Base-by-base conservation (phyloP, 495 filamentous ascomycete genomes). In the Penicillium antarcticum region DNA sequence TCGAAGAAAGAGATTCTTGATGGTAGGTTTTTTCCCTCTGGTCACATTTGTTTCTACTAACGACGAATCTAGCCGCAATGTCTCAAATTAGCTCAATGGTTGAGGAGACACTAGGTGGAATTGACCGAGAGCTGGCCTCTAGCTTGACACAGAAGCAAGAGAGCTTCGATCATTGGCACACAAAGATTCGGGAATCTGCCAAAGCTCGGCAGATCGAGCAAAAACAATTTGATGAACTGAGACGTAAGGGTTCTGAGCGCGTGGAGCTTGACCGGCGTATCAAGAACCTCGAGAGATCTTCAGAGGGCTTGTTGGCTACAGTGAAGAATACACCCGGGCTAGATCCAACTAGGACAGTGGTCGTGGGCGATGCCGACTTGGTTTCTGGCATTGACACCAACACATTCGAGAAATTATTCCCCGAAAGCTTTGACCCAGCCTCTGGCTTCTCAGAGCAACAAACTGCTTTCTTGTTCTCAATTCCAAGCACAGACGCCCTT, bases 91-190 rank as follows among this genome's bases (percentile, higher is more conserved):
- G 57, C 41, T 31, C 65, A 1, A 61, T 76, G 42, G 69, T 77
- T 5, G 70, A 76, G 44, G 73, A 77, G 32, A 61, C 69, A 29
- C 57, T 98, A 11, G 79, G 80, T 8, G 81, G 86, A 42, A 86
- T 89, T 19, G 82, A 89, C 34, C 75, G 80, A 18, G 82, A 88
- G 34, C 88, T 96, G 63, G 83, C 87, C 17, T 73, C 78, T n/a
- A 86, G 87, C 52, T 73, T 95, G 26, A 84, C 81, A 32, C 77
- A 82, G 36, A 96, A 95, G 57, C 92, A 97, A 73, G 81, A 87
- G 24, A 77, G 83, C 14, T 85, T 96, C 51, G 89, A 92, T 57
- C 71, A 81, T 24, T 83, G 90, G 48, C 89, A 96, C 61, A 69
- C 77, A 19, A 80, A 83, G 19, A 83, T 98, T 38, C 85, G 89